phyloP scores from a whole-genome alignment of 2,329 filamentous ascomycete species.

The Aspergillus amoenus region DNA sequence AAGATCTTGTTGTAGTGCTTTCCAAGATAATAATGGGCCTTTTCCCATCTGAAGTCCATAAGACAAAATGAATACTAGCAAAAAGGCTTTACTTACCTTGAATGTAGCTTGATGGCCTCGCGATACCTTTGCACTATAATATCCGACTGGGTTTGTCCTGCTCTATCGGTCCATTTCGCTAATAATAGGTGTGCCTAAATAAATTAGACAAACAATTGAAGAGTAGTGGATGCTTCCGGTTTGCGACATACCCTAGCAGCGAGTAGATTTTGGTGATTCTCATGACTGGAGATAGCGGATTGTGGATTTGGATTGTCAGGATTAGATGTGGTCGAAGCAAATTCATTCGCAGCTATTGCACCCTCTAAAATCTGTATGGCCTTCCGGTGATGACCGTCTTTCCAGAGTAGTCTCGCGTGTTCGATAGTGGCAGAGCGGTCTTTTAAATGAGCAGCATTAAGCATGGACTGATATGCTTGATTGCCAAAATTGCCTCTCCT shows the following conservation, averaged over 20 bases:
- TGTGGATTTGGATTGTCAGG: conserved; percentile 35
- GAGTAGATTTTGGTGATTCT: conserved; percentile 53
- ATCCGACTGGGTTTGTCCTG: conserved; percentile 86
- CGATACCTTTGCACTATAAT: conserved; percentile 80
- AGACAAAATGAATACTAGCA: neutral
- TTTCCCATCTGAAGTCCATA: conserved; percentile 71
- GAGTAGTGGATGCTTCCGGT: neutral
- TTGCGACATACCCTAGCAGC: conserved; percentile 40
- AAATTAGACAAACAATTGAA: conserved; percentile 7
- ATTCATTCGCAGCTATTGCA: conserved; percentile 79
- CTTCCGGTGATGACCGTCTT: conserved; percentile 87
- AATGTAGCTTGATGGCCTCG: conserved; percentile 58
- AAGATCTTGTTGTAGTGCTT: conserved; percentile 96
- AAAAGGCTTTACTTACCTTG: conserved; percentile 22
- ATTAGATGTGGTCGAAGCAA: conserved; percentile 52
- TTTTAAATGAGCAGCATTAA: conserved; percentile 81
- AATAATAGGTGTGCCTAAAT: conserved; percentile 75
- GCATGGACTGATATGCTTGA: conserved; percentile 89
- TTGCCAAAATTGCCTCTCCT: conserved; percentile 80
- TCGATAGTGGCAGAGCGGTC: conserved; percentile 90
- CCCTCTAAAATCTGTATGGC: conserved; percentile 89
- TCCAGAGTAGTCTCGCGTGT: conserved; percentile 89
- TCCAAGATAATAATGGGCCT: conserved; percentile 94
- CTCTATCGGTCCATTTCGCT: conserved; percentile 93
- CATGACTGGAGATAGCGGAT: conserved; percentile 39